Evolutionary conservation across 2,329 filamentous ascomycete genomes (phyloP).

Genomic region (Tolypocladium inflatum): DNA sequence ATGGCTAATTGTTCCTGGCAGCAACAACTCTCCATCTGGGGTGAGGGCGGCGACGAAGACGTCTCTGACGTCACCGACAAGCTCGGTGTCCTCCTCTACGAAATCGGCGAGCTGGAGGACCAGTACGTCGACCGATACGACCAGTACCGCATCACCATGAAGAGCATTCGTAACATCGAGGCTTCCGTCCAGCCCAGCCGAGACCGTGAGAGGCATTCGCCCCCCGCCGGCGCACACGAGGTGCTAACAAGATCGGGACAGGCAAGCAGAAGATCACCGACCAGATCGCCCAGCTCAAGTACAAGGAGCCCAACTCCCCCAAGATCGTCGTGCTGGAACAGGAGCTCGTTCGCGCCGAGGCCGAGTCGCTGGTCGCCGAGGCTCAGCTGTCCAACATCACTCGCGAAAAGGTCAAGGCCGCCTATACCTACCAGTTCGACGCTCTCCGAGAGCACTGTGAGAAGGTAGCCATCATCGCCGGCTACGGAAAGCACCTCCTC

Average conservation of each 20-base stretch:
- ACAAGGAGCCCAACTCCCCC: conserved; percentile 97
- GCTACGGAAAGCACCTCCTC: conserved; percentile 95
- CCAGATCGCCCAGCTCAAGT: conserved; percentile 97
- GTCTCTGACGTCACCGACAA: conserved; percentile 99
- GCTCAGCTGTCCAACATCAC: conserved; percentile 99
- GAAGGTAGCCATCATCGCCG: conserved; percentile 95
- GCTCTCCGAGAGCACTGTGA: conserved; percentile 95
- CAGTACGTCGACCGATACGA: conserved; percentile 98
- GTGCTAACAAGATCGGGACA: conserved; percentile 22
- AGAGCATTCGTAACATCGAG: conserved; percentile 98
- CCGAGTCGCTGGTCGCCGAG: conserved; percentile 96
- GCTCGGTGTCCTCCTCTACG: conserved; percentile 93
- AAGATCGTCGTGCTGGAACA: conserved; percentile 97
- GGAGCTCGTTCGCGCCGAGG: conserved; percentile 95
- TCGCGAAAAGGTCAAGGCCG: conserved; percentile 97
- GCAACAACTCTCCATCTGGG: conserved; percentile 99
- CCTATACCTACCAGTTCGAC: conserved; percentile 97
- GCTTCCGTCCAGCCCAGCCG: conserved; percentile 95
- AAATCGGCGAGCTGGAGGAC: conserved; percentile 96
- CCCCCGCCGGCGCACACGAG: neutral
- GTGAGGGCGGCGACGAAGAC: conserved; percentile 89
- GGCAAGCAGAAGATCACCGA: conserved; percentile 99
- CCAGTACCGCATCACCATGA: conserved; percentile 98
- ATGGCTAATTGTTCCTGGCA: conserved; percentile 24
- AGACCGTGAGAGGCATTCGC: conserved; percentile 60